phyloP scores from a whole-genome alignment of 106 monocot genomes.

The Allium fistulosum region DNA sequence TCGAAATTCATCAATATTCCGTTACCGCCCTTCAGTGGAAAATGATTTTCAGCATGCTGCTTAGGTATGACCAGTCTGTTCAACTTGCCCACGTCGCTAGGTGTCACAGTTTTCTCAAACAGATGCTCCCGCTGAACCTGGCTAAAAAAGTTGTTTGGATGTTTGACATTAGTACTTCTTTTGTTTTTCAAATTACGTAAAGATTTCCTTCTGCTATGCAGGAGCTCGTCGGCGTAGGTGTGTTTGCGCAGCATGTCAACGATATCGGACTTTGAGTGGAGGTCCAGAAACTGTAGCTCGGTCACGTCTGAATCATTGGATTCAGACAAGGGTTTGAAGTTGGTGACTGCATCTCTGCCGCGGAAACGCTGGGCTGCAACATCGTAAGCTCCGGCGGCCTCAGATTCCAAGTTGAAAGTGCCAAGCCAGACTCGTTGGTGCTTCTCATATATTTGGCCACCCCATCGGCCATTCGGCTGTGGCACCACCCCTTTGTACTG shows the following conservation, averaged over 20 bases:
- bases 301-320: constrained; percentile 2
- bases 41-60: constrained; percentile 90
- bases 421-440: constrained; percentile 79
- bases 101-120: constrained; percentile 77
- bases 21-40: constrained; percentile 28
- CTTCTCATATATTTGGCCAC: constrained; percentile 74
- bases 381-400: constrained; percentile 56
- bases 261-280: constrained; percentile 59
- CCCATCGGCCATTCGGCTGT: constrained; percentile 81
- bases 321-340: constrained; percentile 20
- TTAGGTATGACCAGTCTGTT: constrained; percentile 90
- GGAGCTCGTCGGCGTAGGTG: constrained; percentile 66
- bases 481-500: constrained; percentile 69
- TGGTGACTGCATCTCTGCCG: constrained; percentile 57
- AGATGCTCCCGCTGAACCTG: constrained; percentile 20
- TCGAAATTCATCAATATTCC: constrained; percentile 57
- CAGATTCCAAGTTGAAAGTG: constrained; percentile 46
- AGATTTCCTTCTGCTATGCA: constrained; percentile 17
- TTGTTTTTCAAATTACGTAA: no score
- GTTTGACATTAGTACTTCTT: neutral
- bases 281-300: constrained; percentile 19
- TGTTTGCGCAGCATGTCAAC: constrained; percentile 78
- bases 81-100: constrained; percentile 92
- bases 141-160: no score
- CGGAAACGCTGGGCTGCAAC: constrained; percentile 64